Evolutionary conservation across 345 rosid genomes (phyloP).

Genomic region (Brassica nigra): DNA sequence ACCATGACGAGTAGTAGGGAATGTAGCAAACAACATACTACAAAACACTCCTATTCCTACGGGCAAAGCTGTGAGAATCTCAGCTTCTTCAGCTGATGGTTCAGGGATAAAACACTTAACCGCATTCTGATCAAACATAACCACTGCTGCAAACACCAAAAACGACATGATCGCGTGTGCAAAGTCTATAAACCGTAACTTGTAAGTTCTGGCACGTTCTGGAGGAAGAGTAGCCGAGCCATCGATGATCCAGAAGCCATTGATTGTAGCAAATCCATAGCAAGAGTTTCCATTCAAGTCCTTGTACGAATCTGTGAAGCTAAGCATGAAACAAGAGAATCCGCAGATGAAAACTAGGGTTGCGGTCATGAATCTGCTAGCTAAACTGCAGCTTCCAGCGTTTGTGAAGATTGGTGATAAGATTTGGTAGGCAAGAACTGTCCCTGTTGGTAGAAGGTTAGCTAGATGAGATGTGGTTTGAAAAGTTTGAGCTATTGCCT

Average conservation of each 20-base stretch:
- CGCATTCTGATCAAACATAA: slow-evolving; percentile 70
- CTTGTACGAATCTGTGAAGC: slow-evolving; percentile 77
- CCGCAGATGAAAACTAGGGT: slow-evolving; percentile 65
- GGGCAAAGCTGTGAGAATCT: slow-evolving; percentile 72
- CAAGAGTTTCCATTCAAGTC: slow-evolving; percentile 68
- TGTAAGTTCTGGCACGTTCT: slow-evolving; percentile 53
- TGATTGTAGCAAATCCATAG: slow-evolving; percentile 67
- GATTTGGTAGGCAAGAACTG: slow-evolving; percentile 85
- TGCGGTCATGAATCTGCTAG: slow-evolving; percentile 56
- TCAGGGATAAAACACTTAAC: slow-evolving; percentile 69
- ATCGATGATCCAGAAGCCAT: slow-evolving; percentile 77
- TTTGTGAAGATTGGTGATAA: slow-evolving; percentile 74
- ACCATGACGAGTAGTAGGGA: slow-evolving; percentile 85
- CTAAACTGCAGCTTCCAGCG: slow-evolving; percentile 62
- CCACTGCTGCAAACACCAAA: slow-evolving; percentile 72
- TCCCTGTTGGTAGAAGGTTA: slow-evolving; percentile 81
- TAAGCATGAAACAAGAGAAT: slow-evolving; percentile 66
- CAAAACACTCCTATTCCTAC: slow-evolving; percentile 69
- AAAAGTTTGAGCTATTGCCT: slow-evolving; percentile 76
- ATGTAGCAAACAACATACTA: slow-evolving; percentile 73
- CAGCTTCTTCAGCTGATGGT: slow-evolving; percentile 59
- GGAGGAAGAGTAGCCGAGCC: slow-evolving; percentile 59
- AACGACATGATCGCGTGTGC: slow-evolving; percentile 72
- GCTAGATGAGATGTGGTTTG: slow-evolving; percentile 84
- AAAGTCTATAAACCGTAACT: slow-evolving; percentile 64